These are phyloP conservation scores for Boletus mariae DNA, from an alignment of 1,284 basidiomycete genomes.

Conservation along the genomic window DNA sequence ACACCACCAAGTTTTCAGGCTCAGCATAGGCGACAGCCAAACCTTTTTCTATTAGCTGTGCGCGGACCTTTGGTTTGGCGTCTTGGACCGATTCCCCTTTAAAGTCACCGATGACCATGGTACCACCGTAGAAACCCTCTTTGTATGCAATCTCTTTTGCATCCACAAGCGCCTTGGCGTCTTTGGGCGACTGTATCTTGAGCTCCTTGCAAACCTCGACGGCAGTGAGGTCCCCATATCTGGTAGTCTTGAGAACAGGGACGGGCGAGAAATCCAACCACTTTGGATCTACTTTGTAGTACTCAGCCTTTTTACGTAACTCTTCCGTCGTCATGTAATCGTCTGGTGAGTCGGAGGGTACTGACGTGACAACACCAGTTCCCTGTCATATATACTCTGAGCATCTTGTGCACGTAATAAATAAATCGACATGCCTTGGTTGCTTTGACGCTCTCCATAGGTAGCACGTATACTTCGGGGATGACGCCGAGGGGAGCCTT, in stretches of 20 bases:
- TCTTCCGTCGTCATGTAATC: slow-evolving; percentile 92
- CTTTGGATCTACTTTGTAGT: slow-evolving; percentile 90
- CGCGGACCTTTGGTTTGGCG: slow-evolving; percentile 87
- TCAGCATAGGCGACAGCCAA: slow-evolving; percentile 92
- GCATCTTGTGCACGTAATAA: not conserved
- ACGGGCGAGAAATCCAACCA: slow-evolving; percentile 89
- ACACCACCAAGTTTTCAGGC: slow-evolving; percentile 90
- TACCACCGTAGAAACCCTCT: slow-evolving; percentile 95
- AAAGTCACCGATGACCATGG: slow-evolving; percentile 87
- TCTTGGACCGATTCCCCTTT: slow-evolving; percentile 86
- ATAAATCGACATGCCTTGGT: slow-evolving; percentile 61
- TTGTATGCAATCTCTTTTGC: slow-evolving; percentile 99
- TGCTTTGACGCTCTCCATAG: slow-evolving; percentile 96
- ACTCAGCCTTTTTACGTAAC: slow-evolving; percentile 95
- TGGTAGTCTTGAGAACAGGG: slow-evolving; percentile 84
- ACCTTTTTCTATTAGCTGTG: slow-evolving; percentile 76
- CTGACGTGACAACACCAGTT: slow-evolving; percentile 97
- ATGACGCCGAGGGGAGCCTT: slow-evolving; percentile 83
- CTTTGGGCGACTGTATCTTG: slow-evolving; percentile 96
- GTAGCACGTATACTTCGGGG: slow-evolving; percentile 90
- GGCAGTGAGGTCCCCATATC: slow-evolving; percentile 91
- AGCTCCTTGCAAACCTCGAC: slow-evolving; percentile 84
- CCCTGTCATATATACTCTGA: slow-evolving; percentile 48
- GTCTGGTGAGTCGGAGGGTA: slow-evolving; percentile 98
- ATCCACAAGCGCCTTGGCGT: slow-evolving; percentile 88